Evolutionary conservation across 2,329 filamentous ascomycete genomes (phyloP), one percentile per base, ranked within the genome.

Genomic region (Xylariomycetidae sp.): DNA sequence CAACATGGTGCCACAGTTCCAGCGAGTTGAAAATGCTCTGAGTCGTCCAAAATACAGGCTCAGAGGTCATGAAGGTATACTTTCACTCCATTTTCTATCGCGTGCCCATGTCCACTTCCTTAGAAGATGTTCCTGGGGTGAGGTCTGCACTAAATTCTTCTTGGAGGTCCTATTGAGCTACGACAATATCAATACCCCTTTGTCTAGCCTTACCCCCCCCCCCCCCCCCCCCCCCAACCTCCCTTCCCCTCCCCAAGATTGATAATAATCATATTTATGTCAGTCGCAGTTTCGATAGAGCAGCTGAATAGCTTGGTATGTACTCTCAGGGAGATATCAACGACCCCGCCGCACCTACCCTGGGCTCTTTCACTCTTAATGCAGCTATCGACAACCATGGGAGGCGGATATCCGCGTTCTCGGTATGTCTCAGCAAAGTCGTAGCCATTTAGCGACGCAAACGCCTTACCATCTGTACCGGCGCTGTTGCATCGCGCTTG

Each of bases 1-100:
- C 3, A 41, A 48, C 16, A 51, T 61, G 6, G 54, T 57, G 37
- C 58, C 58, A 6, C 57, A 51, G 29, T 61, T 61, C 13, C 38
- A 35, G 6, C 51, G 40, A 25, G 45, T 48, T 4, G 59, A 61
- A 37, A 52, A 50, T 16, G 45, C 46, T 3, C 22, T 44, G n/a
- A 22, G 27, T 11, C 32, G 36, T 19, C 31, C 31, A 12, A 18
- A 27, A 4, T 37, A 30, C 16, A 23, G 36, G 7, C 33, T 41
- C 25, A 48, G 54, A 10, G 53, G 53, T 5, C 50, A 56, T 26
- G 30, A 46, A 13, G 55, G 51, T 48, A 29, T n/a, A n/a, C n/a
- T n/a, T n/a, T n/a, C n/a, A n/a, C n/a, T n/a, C n/a, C n/a, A n/a
- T n/a, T n/a, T n/a, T n/a, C n/a, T n/a, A n/a, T n/a, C n/a, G n/a